Percentiles rank a stretch among this genome's conserved stretches.
These are phyloP conservation scores for Kwoniella newhampshirensis DNA, from an alignment of 768 basidiomycete genomes.

Conservation along the genomic window DNA sequence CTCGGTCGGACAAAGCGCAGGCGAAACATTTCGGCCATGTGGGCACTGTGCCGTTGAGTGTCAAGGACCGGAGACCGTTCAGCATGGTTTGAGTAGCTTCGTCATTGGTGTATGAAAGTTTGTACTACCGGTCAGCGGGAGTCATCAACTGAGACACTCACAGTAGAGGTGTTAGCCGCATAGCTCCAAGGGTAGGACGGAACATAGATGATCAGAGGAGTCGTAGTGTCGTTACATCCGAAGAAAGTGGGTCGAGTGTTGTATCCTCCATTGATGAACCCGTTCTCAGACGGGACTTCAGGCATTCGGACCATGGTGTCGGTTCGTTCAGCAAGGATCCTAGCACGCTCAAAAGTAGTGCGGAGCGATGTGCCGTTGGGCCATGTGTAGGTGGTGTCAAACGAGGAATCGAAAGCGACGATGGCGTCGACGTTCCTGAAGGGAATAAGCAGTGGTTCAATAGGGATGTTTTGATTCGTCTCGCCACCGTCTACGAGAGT, in stretches of 20 bases:
- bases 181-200: slow-evolving; percentile 64
- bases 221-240: slow-evolving; percentile 56
- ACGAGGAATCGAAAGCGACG: slow-evolving; percentile 67
- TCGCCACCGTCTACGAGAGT: slow-evolving; percentile 53
- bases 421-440: slow-evolving; percentile 70
- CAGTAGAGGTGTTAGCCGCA: slow-evolving; percentile 46
- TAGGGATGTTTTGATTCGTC: slow-evolving; percentile 61
- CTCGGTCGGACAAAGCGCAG: slow-evolving; percentile 66
- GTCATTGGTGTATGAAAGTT: slow-evolving; percentile 62
- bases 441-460: slow-evolving; percentile 69
- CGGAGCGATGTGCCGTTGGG: slow-evolving; percentile 66
- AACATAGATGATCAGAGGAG: slow-evolving; percentile 70
- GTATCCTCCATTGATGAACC: slow-evolving; percentile 49
- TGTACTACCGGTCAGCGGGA: slow-evolving; percentile 51
- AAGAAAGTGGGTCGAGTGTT: slow-evolving; percentile 48
- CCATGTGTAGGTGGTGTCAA: slow-evolving; percentile 59
- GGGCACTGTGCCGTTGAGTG: slow-evolving; percentile 61
- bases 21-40: slow-evolving; percentile 67
- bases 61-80: slow-evolving; percentile 59
- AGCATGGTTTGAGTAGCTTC: slow-evolving; percentile 64
- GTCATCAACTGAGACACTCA: slow-evolving; percentile 18
- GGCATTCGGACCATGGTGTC: slow-evolving; percentile 47
- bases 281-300: slow-evolving; percentile 43
- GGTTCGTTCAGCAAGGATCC: slow-evolving; percentile 20
- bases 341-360: slow-evolving; percentile 38